A percentile compares a stretch with the other conserved stretches of the same genome.
phyloP scores from a whole-genome alignment of 176 grass and related monocot genomes.

The Oryza punctata region DNA sequence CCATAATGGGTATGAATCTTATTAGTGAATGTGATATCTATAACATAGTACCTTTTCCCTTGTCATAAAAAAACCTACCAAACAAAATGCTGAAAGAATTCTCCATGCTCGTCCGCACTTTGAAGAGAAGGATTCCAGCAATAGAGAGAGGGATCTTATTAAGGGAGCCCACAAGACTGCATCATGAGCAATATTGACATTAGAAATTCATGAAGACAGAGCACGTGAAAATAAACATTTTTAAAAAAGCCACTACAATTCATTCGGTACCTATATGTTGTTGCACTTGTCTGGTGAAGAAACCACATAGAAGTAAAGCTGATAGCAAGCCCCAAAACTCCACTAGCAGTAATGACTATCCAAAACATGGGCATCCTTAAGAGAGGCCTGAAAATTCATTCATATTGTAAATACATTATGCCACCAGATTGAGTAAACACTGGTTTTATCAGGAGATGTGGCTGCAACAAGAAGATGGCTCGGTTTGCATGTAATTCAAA shows the following conservation, averaged over 20 bases:
- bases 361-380: constrained; percentile 84
- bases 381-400: constrained; percentile 73
- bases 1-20: not conserved
- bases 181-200: constrained; percentile 29
- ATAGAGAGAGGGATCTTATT: constrained; percentile 98
- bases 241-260: not conserved
- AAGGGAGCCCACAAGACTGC: constrained; percentile 86
- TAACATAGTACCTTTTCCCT: not conserved
- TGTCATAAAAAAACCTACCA: constrained; percentile 46
- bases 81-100: constrained; percentile 81
- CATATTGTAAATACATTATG: constrained; percentile 37
- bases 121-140: constrained; percentile 79
- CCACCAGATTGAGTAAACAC: constrained; percentile 18
- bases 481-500: not conserved
- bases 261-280: constrained; percentile 78
- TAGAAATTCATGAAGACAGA: constrained; percentile 1
- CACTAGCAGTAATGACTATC: constrained; percentile 80
- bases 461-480: not conserved
- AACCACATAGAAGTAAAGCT: constrained; percentile 99
- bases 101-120: constrained; percentile 81
- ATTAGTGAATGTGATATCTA: not conserved
- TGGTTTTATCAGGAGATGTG: not conserved
- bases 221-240: not conserved
- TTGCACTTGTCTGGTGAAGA: constrained; percentile 93
- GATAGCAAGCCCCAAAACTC: constrained; percentile 88